phyloP scores from a whole-genome alignment of 352 stramenopile species.

The Phytophthora hybrid region DNA sequence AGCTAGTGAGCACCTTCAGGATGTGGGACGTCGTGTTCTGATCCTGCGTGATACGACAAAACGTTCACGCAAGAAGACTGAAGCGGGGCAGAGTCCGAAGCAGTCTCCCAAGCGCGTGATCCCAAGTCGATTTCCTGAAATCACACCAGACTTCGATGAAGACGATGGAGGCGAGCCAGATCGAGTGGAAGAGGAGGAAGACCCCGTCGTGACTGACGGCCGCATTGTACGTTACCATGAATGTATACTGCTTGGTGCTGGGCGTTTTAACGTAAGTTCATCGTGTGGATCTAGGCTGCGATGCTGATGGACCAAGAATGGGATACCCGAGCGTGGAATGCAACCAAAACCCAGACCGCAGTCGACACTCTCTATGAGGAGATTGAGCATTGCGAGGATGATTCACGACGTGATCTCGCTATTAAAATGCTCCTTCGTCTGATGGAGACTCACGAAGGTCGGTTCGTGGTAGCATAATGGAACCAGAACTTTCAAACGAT shows the following conservation, averaged over 20 bases:
- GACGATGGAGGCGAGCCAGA: slow-evolving; percentile 36
- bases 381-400: slow-evolving; percentile 58
- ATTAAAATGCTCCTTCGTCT: slow-evolving; percentile 76
- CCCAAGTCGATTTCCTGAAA: slow-evolving; percentile 59
- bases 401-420: slow-evolving; percentile 56
- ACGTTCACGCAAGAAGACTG: slow-evolving; percentile 41
- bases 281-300: slow-evolving; percentile 48
- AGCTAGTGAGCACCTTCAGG: slow-evolving; percentile 57
- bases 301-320: slow-evolving; percentile 88
- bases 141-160: slow-evolving; percentile 30
- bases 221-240: slow-evolving; percentile 58
- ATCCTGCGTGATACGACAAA: slow-evolving; percentile 63
- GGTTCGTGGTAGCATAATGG: slow-evolving; percentile 20
- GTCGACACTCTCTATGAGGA: slow-evolving; percentile 77
- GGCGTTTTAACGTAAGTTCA: background rate
- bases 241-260: background rate
- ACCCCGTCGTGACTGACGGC: slow-evolving; percentile 43
- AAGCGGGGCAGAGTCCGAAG: slow-evolving; percentile 11
- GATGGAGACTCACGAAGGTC: slow-evolving; percentile 73
- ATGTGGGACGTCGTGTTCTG: slow-evolving; percentile 65
- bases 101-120: slow-evolving; percentile 59
- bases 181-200: slow-evolving; percentile 36
- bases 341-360: slow-evolving; percentile 60
- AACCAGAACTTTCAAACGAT: background rate
- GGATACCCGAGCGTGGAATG: slow-evolving; percentile 77